Evolutionary conservation across 148 eudicot species (phyloP), one percentile per base, ranked within the genome.

Genomic region (Tetragonia tetragonoides): DNA sequence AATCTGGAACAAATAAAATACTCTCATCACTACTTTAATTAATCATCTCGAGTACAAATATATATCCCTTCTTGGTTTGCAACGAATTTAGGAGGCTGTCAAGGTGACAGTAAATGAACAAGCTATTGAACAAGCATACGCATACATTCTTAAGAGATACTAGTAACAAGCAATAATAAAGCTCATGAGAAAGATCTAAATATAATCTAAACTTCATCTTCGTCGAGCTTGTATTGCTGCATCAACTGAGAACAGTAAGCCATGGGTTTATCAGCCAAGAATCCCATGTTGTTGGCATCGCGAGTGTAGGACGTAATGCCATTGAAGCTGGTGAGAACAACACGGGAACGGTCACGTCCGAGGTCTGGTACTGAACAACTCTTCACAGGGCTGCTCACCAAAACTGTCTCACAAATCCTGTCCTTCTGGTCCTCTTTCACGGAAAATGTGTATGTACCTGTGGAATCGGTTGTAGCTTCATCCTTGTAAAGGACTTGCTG

Each of bases 91-190:
- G 10, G 21, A 20, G 21, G n/a, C 64, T 2, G 64, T 60, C 64
- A 60, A 60, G 64, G 64, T 17, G 64, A 68, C 84, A 78, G 67
- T 78, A 82, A 24, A 82, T 17, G 5, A 60, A 60, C n/a, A 18
- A 8, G 23, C n/a, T 17, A 7, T 17, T 5, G 23, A 60, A 60
- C 28, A 60, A 60, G 11, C 64, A 60, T 60, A 20, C 9, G 64
- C 10, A 60, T 60, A 60, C 28, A 60, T 60, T n/a, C 21, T n/a
- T 60, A 60, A 60, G 28, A 21, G 64, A 60, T 28, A 60, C 2
- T 60, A 60, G n/a, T 28, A 57, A 6, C 20, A 16, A 11, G 3
- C 6, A 17, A 16, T 5, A 17, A 57, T 18, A 7, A 57, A 57
- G 62, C 62, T 57, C 15, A 2, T 20, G 3, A 18, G 21, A 49